Evolutionary conservation across 257 asterid species (phyloP).

Genomic region (Buddleja alternifolia): DNA sequence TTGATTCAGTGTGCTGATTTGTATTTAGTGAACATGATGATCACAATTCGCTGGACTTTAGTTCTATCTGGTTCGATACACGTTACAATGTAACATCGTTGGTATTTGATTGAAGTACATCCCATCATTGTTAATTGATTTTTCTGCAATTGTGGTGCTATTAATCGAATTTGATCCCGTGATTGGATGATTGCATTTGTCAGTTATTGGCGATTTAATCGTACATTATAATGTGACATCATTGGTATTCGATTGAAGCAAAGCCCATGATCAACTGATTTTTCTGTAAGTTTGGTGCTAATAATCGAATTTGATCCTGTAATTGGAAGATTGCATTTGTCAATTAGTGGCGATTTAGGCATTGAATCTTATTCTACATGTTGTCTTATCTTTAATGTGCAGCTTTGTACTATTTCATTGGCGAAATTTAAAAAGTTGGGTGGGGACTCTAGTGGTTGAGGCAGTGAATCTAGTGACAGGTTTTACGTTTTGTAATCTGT

Average conservation of each 20-base stretch:
- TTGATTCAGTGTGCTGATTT: constrained; percentile 6
- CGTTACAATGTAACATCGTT: neutral
- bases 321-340: neutral
- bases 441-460: constrained; percentile 16
- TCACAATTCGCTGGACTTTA: constrained; percentile 4
- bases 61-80: constrained; percentile 14
- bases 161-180: constrained; percentile 7
- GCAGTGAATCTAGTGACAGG: constrained; percentile 10
- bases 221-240: neutral
- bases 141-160: neutral
- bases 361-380: neutral
- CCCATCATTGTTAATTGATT: constrained; percentile 1
- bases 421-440: neutral
- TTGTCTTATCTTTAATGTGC: neutral
- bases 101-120: neutral
- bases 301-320: constrained; percentile 4
- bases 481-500: neutral
- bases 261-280: constrained; percentile 1
- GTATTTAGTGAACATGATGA: constrained; percentile 19
- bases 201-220: constrained; percentile 6
- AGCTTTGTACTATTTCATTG: neutral
- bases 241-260: constrained; percentile 4
- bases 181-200: neutral
- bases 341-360: constrained; percentile 7
- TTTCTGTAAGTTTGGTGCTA: neutral